phyloP scores from a whole-genome alignment of 1,284 basidiomycete genomes.

The Ceratobasidium sp. region DNA sequence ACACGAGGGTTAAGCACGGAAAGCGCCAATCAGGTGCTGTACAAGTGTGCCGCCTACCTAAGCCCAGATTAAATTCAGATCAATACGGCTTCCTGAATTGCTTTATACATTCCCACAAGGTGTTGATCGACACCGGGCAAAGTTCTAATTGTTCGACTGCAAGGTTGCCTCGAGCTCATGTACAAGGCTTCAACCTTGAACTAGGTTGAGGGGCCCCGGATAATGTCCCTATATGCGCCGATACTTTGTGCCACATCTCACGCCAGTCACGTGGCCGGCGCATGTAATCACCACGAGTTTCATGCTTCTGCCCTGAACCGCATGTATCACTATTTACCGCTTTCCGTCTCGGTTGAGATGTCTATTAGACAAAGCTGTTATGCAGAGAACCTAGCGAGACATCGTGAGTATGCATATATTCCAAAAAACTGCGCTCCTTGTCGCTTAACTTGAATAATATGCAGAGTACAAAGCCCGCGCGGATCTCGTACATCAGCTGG shows the following conservation, averaged over 20 bases:
- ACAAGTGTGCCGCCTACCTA: no score
- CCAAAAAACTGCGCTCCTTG: not conserved
- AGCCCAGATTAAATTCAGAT: not conserved
- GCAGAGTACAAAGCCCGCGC: not conserved
- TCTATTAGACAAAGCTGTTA: not conserved
- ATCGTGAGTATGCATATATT: not conserved
- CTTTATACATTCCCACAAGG: not conserved
- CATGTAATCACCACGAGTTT: slow-evolving; percentile 26
- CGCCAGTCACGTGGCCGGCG: not conserved
- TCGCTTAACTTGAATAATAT: not conserved
- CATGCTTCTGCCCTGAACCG: slow-evolving; percentile 3
- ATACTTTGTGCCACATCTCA: not conserved
- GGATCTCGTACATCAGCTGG: slow-evolving; percentile 6
- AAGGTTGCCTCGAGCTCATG: not conserved
- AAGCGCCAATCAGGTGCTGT: no score
- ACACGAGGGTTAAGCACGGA: no score
- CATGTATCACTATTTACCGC: slow-evolving; percentile 3
- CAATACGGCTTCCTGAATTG: not conserved
- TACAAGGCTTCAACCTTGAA: not conserved
- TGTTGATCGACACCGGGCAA: not conserved
- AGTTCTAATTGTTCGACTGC: not conserved
- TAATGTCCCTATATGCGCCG: not conserved
- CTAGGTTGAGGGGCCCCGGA: not conserved
- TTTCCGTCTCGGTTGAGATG: slow-evolving; percentile 19
- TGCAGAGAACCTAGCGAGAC: not conserved